Base-by-base conservation (phyloP, 2,329 filamentous ascomycete genomes). In the Pseudocercospora crystallina region DNA sequence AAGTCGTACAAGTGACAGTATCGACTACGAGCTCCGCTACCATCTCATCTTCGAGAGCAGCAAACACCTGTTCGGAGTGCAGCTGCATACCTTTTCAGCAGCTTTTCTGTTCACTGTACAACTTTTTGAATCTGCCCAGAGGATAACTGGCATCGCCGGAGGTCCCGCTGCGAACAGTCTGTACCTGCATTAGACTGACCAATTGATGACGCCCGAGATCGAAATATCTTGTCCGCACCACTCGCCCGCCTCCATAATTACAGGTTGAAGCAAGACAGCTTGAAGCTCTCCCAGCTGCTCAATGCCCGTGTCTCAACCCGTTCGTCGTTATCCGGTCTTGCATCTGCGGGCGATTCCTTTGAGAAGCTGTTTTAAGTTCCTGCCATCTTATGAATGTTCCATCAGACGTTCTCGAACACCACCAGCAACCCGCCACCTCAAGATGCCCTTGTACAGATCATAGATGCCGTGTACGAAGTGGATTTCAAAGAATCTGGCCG, bases 401-500 rank as follows among this genome's bases (percentile, higher is more conserved):
- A n/a, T 20, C n/a, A 38, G 35, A 38, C 14, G 20, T 32, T 42
- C 40, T 33, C n/a, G 29, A 32, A 43, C 29, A 26, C 3, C 26
- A 26, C 32, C 26, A 33, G 31, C 9, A 10, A n/a, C 38, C 8
- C 13, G 15, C 40, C 29, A 43, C 40, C 26, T 32, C 20, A 14
- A 11, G 5, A 43, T 43, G 9, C 40, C 40, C 40, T 43, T 43
- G 40, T 32, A 43, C 40, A 43, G 40, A 43, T 43, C 29, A 32
- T 43, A 14, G 29, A 43, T 13, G 15, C 40, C 29, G 34, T 43
- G 32, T 42, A 14, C 26, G 29, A 42, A 5, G 40, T 33, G 40
- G 33, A 37, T 11, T 26, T 7, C 20, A 7, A 26, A 26, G 29
- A 11, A 12, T 14, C 14, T 44, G 31, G 8, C 5, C 32, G 30